Percentiles rank a stretch among this genome's conserved stretches.
These are phyloP conservation scores for Lactarius psammicola DNA, from an alignment of 768 basidiomycete genomes.

Conservation along the genomic window DNA sequence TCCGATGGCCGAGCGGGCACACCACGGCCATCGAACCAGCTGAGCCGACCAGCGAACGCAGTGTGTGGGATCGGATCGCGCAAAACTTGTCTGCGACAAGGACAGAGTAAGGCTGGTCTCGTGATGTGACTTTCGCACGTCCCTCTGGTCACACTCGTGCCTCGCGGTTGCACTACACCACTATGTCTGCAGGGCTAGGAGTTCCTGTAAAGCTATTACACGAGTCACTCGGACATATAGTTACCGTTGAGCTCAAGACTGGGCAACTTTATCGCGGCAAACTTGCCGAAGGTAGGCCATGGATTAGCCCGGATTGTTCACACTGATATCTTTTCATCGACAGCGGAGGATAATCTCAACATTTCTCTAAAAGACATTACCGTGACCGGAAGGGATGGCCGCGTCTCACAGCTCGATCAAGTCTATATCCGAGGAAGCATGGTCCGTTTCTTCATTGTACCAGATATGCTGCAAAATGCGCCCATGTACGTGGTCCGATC, in stretches of 20 bases:
- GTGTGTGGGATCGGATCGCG: no score
- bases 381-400: constrained; percentile 95
- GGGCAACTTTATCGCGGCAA: constrained; percentile 97
- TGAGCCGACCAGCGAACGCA: no score
- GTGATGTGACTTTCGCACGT: constrained; percentile 1
- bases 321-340: constrained; percentile 23
- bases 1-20: no score
- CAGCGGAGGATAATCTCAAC: constrained; percentile 98
- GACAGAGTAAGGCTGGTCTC: no score
- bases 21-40: no score
- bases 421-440: constrained; percentile 99
- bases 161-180: constrained; percentile 24
- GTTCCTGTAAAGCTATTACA: constrained; percentile 96
- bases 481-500: constrained; percentile 73
- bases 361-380: constrained; percentile 96
- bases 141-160: background rate
- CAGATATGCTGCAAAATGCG: constrained; percentile 98
- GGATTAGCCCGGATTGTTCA: constrained; percentile 7
- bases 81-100: no score
- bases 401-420: constrained; percentile 97
- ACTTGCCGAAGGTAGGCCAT: constrained; percentile 82
- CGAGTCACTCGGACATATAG: constrained; percentile 92
- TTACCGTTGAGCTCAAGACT: constrained; percentile 98
- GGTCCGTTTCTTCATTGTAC: constrained; percentile 98
- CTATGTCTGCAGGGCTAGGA: constrained; percentile 66